These are phyloP conservation scores for Acanthamoeba royreba DNA, from an alignment of 208 protist genomes.

Conservation along the genomic window DNA sequence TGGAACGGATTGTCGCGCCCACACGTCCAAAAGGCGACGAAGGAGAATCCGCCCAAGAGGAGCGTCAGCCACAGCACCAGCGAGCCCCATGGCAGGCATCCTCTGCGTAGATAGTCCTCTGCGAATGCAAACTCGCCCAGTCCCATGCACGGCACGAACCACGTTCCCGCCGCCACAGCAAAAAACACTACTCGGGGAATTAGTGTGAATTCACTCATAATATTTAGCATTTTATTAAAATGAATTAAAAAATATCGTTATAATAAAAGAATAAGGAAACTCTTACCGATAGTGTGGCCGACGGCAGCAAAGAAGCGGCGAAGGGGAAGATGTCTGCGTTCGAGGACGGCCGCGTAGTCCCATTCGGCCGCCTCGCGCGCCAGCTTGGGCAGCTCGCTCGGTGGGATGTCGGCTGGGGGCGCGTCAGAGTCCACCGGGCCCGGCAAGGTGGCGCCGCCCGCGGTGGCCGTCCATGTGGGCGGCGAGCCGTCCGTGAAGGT, in stretches of 20 bases:
- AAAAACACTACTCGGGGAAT: background rate
- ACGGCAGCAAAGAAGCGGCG: background rate
- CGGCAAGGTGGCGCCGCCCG: background rate
- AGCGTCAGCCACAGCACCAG: constrained; percentile 5
- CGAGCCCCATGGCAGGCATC: background rate
- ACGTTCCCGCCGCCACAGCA: background rate
- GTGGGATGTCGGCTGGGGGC: constrained; percentile 11
- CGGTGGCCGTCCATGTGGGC: no score
- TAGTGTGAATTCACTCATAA: background rate
- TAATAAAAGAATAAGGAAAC: background rate
- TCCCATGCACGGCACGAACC: constrained; percentile 7
- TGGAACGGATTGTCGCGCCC: constrained; percentile 41
- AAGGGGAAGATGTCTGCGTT: background rate
- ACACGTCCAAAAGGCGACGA: constrained; percentile 45
- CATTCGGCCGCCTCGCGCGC: constrained; percentile 1
- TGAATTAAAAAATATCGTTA: background rate
- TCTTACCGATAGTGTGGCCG: background rate
- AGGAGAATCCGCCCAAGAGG: background rate
- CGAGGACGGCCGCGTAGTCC: background rate
- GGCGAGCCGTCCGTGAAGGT: background rate
- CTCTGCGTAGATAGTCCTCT: background rate
- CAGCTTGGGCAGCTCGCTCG: background rate
- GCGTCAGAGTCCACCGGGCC: background rate
- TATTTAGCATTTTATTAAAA: background rate
- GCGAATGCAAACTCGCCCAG: background rate